These are phyloP conservation scores for Mycena belliarum DNA, from an alignment of 768 basidiomycete species.

Conservation along the genomic window DNA sequence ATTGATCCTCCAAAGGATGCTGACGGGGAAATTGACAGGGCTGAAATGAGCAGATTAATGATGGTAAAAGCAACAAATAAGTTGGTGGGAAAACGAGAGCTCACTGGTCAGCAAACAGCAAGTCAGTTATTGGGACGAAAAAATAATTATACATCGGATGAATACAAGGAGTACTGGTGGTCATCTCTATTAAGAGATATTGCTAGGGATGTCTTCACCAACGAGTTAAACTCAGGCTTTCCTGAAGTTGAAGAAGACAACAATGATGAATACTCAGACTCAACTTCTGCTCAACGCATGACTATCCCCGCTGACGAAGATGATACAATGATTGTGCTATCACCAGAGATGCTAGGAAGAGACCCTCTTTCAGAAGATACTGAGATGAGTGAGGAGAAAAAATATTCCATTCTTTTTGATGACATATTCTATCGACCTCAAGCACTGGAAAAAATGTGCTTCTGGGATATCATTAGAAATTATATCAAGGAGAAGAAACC, in stretches of 20 bases:
- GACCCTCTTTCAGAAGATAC: neutral
- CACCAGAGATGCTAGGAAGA: neutral
- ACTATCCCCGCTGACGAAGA: neutral
- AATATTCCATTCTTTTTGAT: conserved; percentile 4
- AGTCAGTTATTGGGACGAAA: conserved; percentile 1
- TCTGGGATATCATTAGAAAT: conserved; percentile 7
- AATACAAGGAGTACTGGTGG: conserved; percentile 11
- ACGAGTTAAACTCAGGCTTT: neutral
- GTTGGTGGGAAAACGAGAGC: conserved; percentile 8
- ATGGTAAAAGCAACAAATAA: conserved; percentile 12
- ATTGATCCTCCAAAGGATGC: conserved; percentile 13
- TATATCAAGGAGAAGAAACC: conserved; percentile 2
- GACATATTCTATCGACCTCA: conserved; percentile 14
- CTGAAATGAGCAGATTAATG: conserved; percentile 1
- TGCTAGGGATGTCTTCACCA: conserved; percentile 21
- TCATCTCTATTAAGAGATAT: conserved; percentile 8
- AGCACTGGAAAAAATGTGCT: neutral
- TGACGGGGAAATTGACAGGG: conserved; percentile 11
- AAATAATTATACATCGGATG: conserved; percentile 7
- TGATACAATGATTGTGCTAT: neutral
- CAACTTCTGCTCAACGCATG: neutral
- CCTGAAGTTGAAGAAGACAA: neutral
- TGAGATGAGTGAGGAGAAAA: neutral
- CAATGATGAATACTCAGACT: neutral
- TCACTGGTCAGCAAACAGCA: conserved; percentile 14